Percentiles rank a stretch among this genome's conserved stretches.
These are phyloP conservation scores for Herpetospermum pedunculosum DNA, from an alignment of 306 rosid genomes.

Conservation along the genomic window DNA sequence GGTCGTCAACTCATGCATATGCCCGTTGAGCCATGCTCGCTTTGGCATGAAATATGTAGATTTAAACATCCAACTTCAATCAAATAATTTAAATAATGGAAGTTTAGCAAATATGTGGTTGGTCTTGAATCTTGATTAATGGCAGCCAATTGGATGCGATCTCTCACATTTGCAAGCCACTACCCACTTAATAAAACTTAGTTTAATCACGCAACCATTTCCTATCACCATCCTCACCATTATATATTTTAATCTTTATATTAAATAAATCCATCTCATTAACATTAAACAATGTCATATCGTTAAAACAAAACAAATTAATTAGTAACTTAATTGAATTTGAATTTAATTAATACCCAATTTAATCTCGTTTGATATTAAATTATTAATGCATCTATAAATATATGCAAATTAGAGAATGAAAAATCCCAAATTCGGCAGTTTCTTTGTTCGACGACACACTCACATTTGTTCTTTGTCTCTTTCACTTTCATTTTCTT, in stretches of 20 bases:
- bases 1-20: too few relatives aligned
- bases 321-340: neutral
- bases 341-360: neutral
- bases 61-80: too few relatives aligned
- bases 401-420: neutral
- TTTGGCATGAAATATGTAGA: too few relatives aligned
- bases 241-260: neutral
- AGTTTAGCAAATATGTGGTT: neutral
- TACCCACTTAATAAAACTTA: neutral
- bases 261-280: neutral
- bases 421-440: neutral
- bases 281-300: neutral
- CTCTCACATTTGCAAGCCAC: neutral
- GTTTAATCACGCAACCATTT: constrained; percentile 5
- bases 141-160: neutral
- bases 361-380: neutral
- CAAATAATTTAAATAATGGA: neutral
- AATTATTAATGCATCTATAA: neutral
- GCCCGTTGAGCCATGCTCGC: too few relatives aligned
- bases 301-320: neutral
- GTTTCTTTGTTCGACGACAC: neutral
- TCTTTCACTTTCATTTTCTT: neutral
- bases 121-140: neutral
- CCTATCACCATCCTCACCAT: neutral
- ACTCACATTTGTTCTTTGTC: neutral